Evolutionary conservation across 345 rosid species (phyloP).

Genomic region (Hypericum androsaemum): DNA sequence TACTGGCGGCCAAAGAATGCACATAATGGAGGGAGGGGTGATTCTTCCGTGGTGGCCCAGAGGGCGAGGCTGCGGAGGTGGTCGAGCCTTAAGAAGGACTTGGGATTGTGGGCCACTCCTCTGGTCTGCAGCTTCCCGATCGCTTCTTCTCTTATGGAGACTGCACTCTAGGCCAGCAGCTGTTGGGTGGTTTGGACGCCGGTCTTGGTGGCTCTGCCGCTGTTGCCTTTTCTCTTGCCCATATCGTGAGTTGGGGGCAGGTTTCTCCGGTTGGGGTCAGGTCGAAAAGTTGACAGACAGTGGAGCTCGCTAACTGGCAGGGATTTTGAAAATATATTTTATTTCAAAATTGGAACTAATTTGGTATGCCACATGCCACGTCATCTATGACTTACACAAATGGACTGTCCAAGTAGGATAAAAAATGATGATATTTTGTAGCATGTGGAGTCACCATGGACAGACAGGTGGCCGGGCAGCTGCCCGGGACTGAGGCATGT

Average conservation of each 20-base stretch:
- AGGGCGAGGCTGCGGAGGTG: slow-evolving; percentile 60
- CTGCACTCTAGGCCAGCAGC: slow-evolving; percentile 12
- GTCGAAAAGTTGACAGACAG: slow-evolving; percentile 8
- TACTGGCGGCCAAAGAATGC: slow-evolving; percentile 50
- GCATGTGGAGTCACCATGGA: too few relatives aligned
- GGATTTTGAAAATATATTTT: too few relatives aligned
- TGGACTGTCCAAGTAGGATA: too few relatives aligned
- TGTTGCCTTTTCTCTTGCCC: slow-evolving; percentile 32
- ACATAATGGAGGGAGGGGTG: slow-evolving; percentile 47
- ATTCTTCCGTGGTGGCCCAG: slow-evolving; percentile 51
- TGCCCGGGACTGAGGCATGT: too few relatives aligned
- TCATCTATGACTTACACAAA: too few relatives aligned
- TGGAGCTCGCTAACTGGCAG: too few relatives aligned
- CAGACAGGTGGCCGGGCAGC: too few relatives aligned
- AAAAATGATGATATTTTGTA: too few relatives aligned
- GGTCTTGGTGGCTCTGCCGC: slow-evolving; percentile 4
- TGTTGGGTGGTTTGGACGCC: too few relatives aligned
- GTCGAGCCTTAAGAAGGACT: slow-evolving; percentile 44
- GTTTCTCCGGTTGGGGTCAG: not conserved
- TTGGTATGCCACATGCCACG: too few relatives aligned
- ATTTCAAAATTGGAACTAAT: too few relatives aligned
- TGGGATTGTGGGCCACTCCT: slow-evolving; percentile 22
- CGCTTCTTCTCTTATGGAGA: slow-evolving; percentile 30
- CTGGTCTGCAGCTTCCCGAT: slow-evolving; percentile 26
- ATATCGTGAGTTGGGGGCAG: slow-evolving; percentile 9